Percentiles rank a stretch among this genome's conserved stretches.
Conservation (phyloP, 768 basidiomycete genomes). For the Russula vinacea region DNA sequence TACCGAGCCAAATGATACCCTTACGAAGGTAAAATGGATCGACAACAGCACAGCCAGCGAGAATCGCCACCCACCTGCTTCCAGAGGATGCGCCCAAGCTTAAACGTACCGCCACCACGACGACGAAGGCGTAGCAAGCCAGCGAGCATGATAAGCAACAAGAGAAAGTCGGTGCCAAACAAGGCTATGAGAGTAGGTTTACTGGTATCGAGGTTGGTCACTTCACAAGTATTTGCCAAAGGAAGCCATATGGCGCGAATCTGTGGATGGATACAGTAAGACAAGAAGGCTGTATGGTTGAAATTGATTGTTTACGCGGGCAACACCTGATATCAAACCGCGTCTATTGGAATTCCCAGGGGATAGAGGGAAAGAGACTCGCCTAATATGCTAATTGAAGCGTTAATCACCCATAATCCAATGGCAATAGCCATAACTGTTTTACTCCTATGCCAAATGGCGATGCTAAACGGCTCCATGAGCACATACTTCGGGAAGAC, state of each 20-base stretch:
- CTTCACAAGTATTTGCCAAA: neutral
- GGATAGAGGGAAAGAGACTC: neutral
- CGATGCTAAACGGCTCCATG: neutral
- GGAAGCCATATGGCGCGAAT: neutral
- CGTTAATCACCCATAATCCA: neutral
- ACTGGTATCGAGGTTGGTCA: neutral
- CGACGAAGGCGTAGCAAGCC: neutral
- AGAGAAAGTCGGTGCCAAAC: neutral
- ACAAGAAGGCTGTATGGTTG: neutral
- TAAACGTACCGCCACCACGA: neutral
- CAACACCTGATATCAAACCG: neutral
- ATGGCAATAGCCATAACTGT: neutral
- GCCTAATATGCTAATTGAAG: neutral
- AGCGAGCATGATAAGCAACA: neutral
- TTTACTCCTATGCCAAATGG: neutral
- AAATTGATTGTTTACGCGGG: neutral
- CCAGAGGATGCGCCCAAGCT: neutral
- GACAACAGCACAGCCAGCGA: neutral
- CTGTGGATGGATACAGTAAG: neutral
- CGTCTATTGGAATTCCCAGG: neutral
- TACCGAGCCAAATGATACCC: neutral
- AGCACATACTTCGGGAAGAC: neutral
- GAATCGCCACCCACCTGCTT: neutral
- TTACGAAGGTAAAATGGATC: neutral
- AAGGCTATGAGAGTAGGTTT: neutral